These are phyloP conservation scores for Metschnikowia peoriensis DNA, from an alignment of 805 yeast species.

Conservation along the genomic window DNA sequence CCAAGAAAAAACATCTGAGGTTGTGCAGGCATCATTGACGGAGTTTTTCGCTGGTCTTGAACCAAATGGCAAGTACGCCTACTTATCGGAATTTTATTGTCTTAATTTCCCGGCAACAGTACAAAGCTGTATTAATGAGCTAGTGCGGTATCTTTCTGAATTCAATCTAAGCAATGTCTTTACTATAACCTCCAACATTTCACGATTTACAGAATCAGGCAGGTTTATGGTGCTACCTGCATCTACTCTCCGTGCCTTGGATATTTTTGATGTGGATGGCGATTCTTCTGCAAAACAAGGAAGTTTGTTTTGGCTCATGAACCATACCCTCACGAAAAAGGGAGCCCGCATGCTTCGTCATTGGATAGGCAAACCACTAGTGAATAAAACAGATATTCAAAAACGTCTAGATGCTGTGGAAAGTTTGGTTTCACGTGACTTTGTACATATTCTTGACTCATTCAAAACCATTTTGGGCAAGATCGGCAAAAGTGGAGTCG, in stretches of 20 bases:
- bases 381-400: slow-evolving; percentile 50
- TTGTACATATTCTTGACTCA: slow-evolving; percentile 34
- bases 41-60: slow-evolving; percentile 28
- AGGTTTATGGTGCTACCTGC: slow-evolving; percentile 60
- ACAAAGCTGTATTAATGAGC: slow-evolving; percentile 42
- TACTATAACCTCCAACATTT: slow-evolving; percentile 48
- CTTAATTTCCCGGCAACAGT: slow-evolving; percentile 20
- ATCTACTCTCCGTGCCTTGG: slow-evolving; percentile 67
- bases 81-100: slow-evolving; percentile 25
- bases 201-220: slow-evolving; percentile 46
- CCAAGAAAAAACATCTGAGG: slow-evolving; percentile 1
- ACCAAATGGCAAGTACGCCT: slow-evolving; percentile 11
- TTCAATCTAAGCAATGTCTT: slow-evolving; percentile 62
- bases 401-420: slow-evolving; percentile 59
- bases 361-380: slow-evolving; percentile 78
- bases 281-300: slow-evolving; percentile 55
- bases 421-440: slow-evolving; percentile 24
- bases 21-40: slow-evolving; percentile 17
- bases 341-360: slow-evolving; percentile 65
- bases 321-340: slow-evolving; percentile 75
- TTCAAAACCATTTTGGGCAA: slow-evolving; percentile 26
- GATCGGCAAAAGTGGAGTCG: slow-evolving; percentile 40
- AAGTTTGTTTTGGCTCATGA: slow-evolving; percentile 73
- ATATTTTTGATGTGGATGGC: slow-evolving; percentile 67
- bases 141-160: slow-evolving; percentile 56